Conservation (phyloP, 108 stramenopile genomes). For the Seminavis robusta region DNA sequence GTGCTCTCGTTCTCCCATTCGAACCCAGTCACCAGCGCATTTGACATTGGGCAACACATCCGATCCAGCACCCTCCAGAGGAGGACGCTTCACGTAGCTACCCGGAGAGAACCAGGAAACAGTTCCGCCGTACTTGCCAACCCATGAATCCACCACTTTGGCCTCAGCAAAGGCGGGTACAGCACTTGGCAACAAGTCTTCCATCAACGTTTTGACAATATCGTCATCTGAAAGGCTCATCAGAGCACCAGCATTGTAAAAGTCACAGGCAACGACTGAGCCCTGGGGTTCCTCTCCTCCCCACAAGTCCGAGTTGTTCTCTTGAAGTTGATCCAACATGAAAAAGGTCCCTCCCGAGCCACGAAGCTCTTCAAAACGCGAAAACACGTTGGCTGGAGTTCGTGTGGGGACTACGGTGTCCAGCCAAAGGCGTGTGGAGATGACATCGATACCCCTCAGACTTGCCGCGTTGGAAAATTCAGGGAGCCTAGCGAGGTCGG, state of each 20-base stretch:
- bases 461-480: conserved; percentile 73
- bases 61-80: conserved; percentile 62
- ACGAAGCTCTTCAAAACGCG: conserved; percentile 79
- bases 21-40: conserved; percentile 91
- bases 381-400: conserved; percentile 92
- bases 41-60: conserved; percentile 58
- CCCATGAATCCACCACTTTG: conserved; percentile 84
- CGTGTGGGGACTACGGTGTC: conserved; percentile 72
- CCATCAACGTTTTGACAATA: conserved; percentile 67
- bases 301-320: conserved; percentile 62
- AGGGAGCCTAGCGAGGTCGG: conserved; percentile 62
- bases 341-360: conserved; percentile 93
- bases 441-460: conserved; percentile 85
- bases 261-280: conserved; percentile 86
- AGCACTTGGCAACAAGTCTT: conserved; percentile 75
- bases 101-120: conserved; percentile 91
- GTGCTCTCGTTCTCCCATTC: conserved; percentile 91
- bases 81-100: conserved; percentile 72
- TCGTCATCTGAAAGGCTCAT: conserved; percentile 80
- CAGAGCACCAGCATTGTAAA: conserved; percentile 90
- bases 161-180: conserved; percentile 78
- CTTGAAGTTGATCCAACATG: conserved; percentile 91
- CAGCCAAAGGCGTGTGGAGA: conserved; percentile 79
- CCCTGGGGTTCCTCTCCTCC: conserved; percentile 53
- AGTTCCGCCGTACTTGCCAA: conserved; percentile 79